These are phyloP conservation scores for Eremothecium cymbalariae DNA, from an alignment of 1,139 yeast genomes.

Conservation along the genomic window DNA sequence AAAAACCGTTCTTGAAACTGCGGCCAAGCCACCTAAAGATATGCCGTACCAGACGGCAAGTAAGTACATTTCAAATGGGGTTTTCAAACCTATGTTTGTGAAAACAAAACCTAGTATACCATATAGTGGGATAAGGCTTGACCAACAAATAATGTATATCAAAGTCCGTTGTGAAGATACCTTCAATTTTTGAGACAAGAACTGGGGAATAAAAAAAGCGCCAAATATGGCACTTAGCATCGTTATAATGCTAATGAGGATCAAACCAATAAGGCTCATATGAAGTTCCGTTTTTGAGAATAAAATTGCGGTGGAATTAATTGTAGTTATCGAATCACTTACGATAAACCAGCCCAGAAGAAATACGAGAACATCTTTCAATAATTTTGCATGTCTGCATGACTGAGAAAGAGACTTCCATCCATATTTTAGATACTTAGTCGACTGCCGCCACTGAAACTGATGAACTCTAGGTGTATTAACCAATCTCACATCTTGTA, in stretches of 20 bases:
- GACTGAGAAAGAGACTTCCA: constrained; percentile 50
- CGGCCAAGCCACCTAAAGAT: constrained; percentile 58
- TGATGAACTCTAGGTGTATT: constrained; percentile 8
- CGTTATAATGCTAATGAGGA: constrained; percentile 51
- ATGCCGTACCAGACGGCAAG: constrained; percentile 65
- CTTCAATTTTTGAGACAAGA: constrained; percentile 37
- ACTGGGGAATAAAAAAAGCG: constrained; percentile 46
- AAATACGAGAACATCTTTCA: constrained; percentile 53
- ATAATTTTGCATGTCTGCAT: constrained; percentile 44
- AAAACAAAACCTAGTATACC: constrained; percentile 55
- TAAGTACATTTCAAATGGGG: constrained; percentile 54
- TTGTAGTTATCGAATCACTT: constrained; percentile 63
- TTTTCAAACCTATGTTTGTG: constrained; percentile 44
- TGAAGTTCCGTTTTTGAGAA: constrained; percentile 58
- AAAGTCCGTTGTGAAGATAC: constrained; percentile 42
- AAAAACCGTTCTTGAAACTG: constrained; percentile 55
- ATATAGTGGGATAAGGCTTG: constrained; percentile 55
- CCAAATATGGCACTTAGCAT: constrained; percentile 58
- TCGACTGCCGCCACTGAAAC: constrained; percentile 12
- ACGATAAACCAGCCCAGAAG: constrained; percentile 62
- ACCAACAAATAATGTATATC: constrained; percentile 47
- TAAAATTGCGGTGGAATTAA: constrained; percentile 63
- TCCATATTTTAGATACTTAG: constrained; percentile 42
- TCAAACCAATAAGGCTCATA: constrained; percentile 56
- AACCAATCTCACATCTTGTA: constrained; percentile 32